Evolutionary conservation across 2,329 filamentous ascomycete species (phyloP).

Genomic region (Aspergillus flavus): DNA sequence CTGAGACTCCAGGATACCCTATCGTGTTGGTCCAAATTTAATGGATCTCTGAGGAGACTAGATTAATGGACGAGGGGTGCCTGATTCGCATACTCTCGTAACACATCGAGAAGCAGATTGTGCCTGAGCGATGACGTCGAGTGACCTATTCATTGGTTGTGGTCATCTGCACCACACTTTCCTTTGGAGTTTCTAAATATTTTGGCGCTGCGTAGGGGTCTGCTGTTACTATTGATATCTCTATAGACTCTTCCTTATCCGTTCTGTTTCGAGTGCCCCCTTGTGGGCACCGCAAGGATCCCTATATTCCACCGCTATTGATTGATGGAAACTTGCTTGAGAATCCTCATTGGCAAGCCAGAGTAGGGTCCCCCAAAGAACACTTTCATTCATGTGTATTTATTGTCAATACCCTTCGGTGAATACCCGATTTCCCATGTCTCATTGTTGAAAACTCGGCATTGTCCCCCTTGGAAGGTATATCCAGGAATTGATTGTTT

Average conservation of each 20-base stretch:
- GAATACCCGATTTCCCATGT: not conserved
- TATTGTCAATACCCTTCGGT: not conserved
- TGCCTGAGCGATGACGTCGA: not conserved
- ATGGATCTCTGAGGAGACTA: conserved; percentile 6
- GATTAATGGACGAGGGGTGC: conserved; percentile 6
- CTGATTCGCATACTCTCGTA: conserved; percentile 10
- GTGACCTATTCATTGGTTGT: conserved; percentile 20
- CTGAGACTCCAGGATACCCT: conserved; percentile 5
- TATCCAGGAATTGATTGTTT: not conserved
- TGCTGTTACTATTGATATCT: conserved; percentile 13
- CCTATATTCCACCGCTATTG: not conserved
- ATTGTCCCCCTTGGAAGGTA: not conserved
- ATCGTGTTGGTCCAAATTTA: conserved; percentile 9
- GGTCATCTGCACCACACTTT: conserved; percentile 6
- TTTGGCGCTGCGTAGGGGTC: conserved; percentile 17
- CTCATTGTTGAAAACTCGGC: not conserved
- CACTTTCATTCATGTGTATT: not conserved
- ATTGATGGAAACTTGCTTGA: not conserved
- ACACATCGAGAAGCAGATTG: conserved; percentile 9
- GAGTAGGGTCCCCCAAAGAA: not conserved
- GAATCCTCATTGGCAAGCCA: not conserved
- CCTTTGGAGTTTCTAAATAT: conserved; percentile 6
- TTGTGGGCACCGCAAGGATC: conserved; percentile 2
- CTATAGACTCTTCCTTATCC: conserved; percentile 10
- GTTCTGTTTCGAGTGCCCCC: conserved; percentile 3